Percentiles rank a stretch among this genome's conserved stretches.
Conservation (phyloP, 192 early-diverging fungal genomes). For the Podila clonocystis region DNA sequence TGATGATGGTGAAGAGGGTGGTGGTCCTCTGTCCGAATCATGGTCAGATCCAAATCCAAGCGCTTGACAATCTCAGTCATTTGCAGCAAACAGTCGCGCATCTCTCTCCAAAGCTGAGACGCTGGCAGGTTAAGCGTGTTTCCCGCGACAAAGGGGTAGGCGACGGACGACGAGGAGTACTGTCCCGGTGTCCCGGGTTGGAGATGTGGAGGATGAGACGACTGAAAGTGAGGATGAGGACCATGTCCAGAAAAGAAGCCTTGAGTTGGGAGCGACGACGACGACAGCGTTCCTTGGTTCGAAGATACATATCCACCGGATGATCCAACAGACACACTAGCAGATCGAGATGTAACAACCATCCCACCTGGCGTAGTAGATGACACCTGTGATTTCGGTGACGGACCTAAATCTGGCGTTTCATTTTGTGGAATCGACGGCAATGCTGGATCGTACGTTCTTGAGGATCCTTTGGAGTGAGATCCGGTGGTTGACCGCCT, state of each 20-base stretch:
- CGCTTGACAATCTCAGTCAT: slow-evolving; percentile 51
- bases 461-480: slow-evolving; percentile 34
- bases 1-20: slow-evolving; percentile 11
- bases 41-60: slow-evolving; percentile 36
- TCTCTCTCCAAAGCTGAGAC: slow-evolving; percentile 35
- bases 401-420: slow-evolving; percentile 5
- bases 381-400: not conserved
- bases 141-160: slow-evolving; percentile 4
- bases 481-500: slow-evolving; percentile 9
- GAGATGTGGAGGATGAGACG: slow-evolving; percentile 2
- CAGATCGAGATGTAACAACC: not conserved
- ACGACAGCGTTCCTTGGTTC: not conserved
- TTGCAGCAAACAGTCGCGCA: slow-evolving; percentile 42
- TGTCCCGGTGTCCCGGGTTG: slow-evolving; percentile 1
- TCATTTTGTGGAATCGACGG: slow-evolving; percentile 42
- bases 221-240: slow-evolving; percentile 4
- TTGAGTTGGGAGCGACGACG: slow-evolving; percentile 34
- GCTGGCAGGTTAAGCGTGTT: not conserved
- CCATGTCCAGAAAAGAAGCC: slow-evolving; percentile 16
- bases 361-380: not conserved
- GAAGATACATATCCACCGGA: not conserved
- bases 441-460: slow-evolving; percentile 30
- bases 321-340: slow-evolving; percentile 1
- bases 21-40: slow-evolving; percentile 37
- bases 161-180: not conserved